Conservation (phyloP, 352 stramenopile species). For the Phytophthora hibernalis region DNA sequence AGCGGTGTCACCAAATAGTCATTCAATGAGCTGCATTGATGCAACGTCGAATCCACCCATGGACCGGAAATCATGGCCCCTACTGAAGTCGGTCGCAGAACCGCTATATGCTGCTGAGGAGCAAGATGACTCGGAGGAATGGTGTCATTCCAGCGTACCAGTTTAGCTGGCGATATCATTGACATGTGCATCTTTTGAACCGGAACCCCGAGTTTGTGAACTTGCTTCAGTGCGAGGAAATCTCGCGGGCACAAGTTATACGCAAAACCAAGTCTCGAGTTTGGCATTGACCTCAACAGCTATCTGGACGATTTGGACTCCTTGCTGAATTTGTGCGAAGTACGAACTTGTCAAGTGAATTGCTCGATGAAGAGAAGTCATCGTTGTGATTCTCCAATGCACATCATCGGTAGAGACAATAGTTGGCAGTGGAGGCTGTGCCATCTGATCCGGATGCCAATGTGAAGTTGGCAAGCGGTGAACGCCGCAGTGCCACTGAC, state of each 20-base stretch:
- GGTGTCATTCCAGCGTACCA: slow-evolving; percentile 10
- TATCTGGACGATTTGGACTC: neutral
- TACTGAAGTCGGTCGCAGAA: no score
- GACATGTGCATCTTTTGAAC: slow-evolving; percentile 8
- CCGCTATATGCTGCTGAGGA: no score
- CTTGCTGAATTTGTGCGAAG: neutral
- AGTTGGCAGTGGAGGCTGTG: neutral
- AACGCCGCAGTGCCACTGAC: neutral
- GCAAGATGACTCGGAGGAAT: slow-evolving; percentile 11
- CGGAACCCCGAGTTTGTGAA: slow-evolving; percentile 7
- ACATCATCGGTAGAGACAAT: no score
- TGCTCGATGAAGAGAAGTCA: neutral
- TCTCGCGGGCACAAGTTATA: neutral
- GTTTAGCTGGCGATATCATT: slow-evolving; percentile 10
- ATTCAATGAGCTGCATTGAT: no score
- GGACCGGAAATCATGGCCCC: no score
- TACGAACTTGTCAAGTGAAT: neutral
- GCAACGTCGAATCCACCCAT: no score
- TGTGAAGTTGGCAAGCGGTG: neutral
- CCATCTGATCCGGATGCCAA: neutral
- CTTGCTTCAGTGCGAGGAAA: neutral
- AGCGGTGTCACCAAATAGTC: no score
- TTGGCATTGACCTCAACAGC: neutral
- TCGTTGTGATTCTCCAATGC: no score
- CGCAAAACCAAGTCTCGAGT: neutral